These are phyloP conservation scores for Penicillium sp. DNA, from an alignment of 2,329 filamentous ascomycete genomes.

Conservation along the genomic window DNA sequence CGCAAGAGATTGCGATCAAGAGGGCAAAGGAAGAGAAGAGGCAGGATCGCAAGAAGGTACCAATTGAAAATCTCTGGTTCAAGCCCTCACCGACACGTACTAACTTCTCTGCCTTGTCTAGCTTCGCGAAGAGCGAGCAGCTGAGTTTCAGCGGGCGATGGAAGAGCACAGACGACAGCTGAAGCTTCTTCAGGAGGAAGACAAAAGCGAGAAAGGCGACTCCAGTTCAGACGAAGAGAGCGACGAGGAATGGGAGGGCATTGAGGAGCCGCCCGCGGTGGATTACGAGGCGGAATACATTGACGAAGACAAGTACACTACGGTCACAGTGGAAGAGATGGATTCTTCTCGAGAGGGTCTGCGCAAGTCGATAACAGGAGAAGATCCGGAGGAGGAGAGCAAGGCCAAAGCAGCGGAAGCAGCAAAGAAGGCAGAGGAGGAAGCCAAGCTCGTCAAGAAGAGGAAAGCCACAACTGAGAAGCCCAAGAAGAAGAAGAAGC, in stretches of 20 bases:
- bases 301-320: conserved; percentile 94
- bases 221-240: conserved; percentile 37
- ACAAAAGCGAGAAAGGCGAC: conserved; percentile 23
- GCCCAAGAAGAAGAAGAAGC: conserved; percentile 80
- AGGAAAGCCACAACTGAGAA: conserved; percentile 49
- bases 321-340: conserved; percentile 89
- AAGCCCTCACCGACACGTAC: not conserved
- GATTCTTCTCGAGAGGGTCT: conserved; percentile 75
- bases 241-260: conserved; percentile 65
- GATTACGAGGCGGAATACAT: conserved; percentile 92
- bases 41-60: conserved; percentile 72
- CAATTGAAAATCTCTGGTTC: conserved; percentile 17
- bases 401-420: conserved; percentile 32
- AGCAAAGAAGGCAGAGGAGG: conserved; percentile 27
- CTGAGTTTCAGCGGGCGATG: conserved; percentile 80
- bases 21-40: conserved; percentile 77
- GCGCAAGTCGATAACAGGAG: conserved; percentile 52
- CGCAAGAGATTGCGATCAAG: conserved; percentile 77
- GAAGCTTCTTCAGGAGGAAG: conserved; percentile 57
- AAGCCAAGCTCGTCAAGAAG: conserved; percentile 52
- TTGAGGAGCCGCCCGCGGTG: conserved; percentile 58
- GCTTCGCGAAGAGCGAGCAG: conserved; percentile 80
- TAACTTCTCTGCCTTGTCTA: conserved; percentile 43
- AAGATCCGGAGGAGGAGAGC: conserved; percentile 31
- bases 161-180: conserved; percentile 72